phyloP scores from a whole-genome alignment of 1,139 yeast genomes.

The Geotrichum carabidarum region DNA sequence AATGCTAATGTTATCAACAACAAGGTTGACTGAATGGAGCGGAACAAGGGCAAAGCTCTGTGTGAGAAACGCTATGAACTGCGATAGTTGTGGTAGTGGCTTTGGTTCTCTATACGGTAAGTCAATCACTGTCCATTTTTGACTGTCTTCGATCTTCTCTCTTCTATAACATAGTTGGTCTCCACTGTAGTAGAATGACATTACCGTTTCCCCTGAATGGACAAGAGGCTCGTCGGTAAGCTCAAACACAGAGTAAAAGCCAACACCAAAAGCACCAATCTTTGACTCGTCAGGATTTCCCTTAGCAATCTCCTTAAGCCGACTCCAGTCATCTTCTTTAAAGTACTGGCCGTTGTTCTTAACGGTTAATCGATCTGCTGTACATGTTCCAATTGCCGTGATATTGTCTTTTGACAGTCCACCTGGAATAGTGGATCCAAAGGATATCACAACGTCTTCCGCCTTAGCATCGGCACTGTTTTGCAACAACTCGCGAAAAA shows the following conservation, averaged over 20 bases:
- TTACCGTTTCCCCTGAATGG: conserved; percentile 38
- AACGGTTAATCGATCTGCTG: conserved; percentile 34
- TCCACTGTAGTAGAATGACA: conserved; percentile 40
- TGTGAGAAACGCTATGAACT: conserved; percentile 39
- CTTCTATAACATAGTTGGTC: conserved; percentile 40
- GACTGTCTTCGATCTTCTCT: conserved; percentile 26
- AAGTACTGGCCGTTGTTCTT: conserved; percentile 39
- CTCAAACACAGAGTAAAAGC: conserved; percentile 96
- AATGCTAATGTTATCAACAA: conserved; percentile 32
- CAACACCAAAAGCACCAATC: conserved; percentile 99
- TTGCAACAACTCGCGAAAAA: conserved; percentile 40
- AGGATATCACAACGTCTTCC: conserved; percentile 34
- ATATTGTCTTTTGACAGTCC: conserved; percentile 20
- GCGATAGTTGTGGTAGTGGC: conserved; percentile 34
- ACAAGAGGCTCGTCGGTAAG: conserved; percentile 69
- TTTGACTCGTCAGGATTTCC: conserved; percentile 81
- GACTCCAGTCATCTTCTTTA: conserved; percentile 40
- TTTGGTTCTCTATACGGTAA: conserved; percentile 36
- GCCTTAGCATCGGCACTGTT: conserved; percentile 44
- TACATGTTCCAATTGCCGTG: conserved; percentile 30
- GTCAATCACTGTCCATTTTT: conserved; percentile 40
- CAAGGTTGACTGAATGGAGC: conserved; percentile 31
- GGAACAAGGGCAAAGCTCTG: conserved; percentile 40
- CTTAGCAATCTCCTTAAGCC: conserved; percentile 41
- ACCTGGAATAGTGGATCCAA: conserved; percentile 24